phyloP scores from a whole-genome alignment of 2,329 filamentous ascomycete genomes.

The Tolypocladium nubicola region DNA sequence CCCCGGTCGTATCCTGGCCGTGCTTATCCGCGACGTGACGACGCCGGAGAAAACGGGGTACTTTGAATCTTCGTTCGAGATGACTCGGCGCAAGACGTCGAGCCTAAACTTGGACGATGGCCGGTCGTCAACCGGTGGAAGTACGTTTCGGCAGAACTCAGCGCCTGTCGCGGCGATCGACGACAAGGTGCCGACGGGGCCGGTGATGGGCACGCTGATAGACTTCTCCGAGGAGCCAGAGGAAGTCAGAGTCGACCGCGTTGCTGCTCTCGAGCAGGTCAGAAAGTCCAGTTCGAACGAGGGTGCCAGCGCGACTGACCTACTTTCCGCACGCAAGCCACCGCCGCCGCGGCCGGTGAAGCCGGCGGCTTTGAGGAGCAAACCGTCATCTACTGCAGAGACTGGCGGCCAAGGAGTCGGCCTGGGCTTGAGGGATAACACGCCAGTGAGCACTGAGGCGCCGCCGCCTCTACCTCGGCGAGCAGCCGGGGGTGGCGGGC shows the following conservation, averaged over 20 bases:
- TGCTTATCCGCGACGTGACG: slow-evolving; percentile 95
- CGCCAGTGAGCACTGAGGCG: neutral
- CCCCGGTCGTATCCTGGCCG: slow-evolving; percentile 69
- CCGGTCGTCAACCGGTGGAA: slow-evolving; percentile 2
- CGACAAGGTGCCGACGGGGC: slow-evolving; percentile 19
- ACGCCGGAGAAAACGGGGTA: slow-evolving; percentile 62
- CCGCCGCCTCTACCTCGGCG: slow-evolving; percentile 26
- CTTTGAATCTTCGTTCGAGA: slow-evolving; percentile 53
- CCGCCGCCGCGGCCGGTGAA: slow-evolving; percentile 49
- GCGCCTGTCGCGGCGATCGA: slow-evolving; percentile 8
- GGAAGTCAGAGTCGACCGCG: slow-evolving; percentile 22
- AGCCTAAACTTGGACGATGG: slow-evolving; percentile 15
- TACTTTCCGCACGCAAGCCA: slow-evolving; percentile 19
- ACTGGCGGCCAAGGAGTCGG: neutral
- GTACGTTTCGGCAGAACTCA: slow-evolving; percentile 15
- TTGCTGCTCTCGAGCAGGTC: slow-evolving; percentile 19
- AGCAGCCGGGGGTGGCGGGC: slow-evolving; percentile 11
- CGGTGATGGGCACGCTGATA: slow-evolving; percentile 47
- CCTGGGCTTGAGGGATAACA: neutral
- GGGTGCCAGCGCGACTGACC: slow-evolving; percentile 16
- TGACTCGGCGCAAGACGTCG: slow-evolving; percentile 14
- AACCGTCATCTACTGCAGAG: slow-evolving; percentile 19
- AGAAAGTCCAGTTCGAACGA: slow-evolving; percentile 11
- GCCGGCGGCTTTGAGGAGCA: slow-evolving; percentile 41
- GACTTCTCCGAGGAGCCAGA: slow-evolving; percentile 47